Evolutionary conservation across 768 basidiomycete species (phyloP).

Genomic region (Pleurotus cornucopiae): DNA sequence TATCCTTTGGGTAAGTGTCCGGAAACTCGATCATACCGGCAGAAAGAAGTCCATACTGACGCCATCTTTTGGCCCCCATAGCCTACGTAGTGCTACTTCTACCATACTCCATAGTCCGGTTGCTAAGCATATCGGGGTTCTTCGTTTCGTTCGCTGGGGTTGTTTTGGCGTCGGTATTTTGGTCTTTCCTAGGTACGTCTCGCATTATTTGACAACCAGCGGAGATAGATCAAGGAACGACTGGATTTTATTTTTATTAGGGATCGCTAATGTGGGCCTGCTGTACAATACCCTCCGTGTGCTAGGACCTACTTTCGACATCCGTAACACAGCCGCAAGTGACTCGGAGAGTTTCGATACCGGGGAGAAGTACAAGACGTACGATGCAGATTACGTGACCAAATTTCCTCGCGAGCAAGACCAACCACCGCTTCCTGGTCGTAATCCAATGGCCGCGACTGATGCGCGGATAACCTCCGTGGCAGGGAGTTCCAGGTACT

Average conservation of each 20-base stretch:
- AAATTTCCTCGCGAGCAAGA: background rate
- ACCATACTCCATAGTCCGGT: conserved; percentile 51
- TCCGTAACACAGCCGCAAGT: conserved; percentile 20
- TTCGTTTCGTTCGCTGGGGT: conserved; percentile 39
- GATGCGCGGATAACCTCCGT: background rate
- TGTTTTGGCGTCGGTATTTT: conserved; percentile 48
- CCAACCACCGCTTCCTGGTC: background rate
- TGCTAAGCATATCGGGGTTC: conserved; percentile 45
- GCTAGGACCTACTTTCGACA: conserved; percentile 48
- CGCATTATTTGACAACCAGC: too few relatives aligned
- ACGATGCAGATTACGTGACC: background rate
- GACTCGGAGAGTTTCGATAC: conserved; percentile 28
- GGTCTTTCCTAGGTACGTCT: conserved; percentile 50
- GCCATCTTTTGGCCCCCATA: conserved; percentile 19
- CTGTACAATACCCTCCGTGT: conserved; percentile 67
- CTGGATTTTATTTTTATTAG: conserved; percentile 25
- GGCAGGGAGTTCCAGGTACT: background rate
- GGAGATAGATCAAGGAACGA: too few relatives aligned
- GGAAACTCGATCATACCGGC: background rate
- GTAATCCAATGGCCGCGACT: conserved; percentile 15
- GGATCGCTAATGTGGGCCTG: conserved; percentile 60
- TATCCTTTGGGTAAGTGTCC: conserved; percentile 24
- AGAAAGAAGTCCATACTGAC: conserved; percentile 43
- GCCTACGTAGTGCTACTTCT: conserved; percentile 58
- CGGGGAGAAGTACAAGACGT: background rate